Base-by-base conservation (phyloP, 1,284 basidiomycete species). In the Cryptococcus deneoformans region DNA sequence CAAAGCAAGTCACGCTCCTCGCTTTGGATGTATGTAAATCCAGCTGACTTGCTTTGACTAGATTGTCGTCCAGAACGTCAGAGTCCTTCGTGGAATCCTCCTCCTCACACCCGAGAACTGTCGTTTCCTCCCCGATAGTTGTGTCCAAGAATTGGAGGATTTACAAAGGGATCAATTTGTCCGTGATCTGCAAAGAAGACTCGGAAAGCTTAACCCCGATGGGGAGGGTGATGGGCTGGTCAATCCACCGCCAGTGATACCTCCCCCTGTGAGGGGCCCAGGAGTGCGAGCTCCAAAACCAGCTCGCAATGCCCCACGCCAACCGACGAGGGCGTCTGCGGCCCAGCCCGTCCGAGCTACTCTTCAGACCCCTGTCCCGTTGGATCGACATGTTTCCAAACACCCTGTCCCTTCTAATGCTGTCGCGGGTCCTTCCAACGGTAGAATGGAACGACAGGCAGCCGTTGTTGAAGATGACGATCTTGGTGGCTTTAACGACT, bases 61-160 rank as follows among this genome's bases (percentile, higher is more conserved):
- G 75, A 45, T 78, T 14, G 48, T 73, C 2, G 49, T 77, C 38
- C 66, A 70, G 20, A 73, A 72, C 24, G 75, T 48, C 42, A 38
- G 47, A 53, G 54, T 52, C 39, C 43, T 57, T 11, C 46, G 57
- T 8, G 53, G 56, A 16, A 60, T 51, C 69, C 71, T 78, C 9
- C 63, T 77, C 10, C 67, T 78, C 38, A 61, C 64, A 6, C 73
- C 74, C 0, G 61, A 67, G 16, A 76, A 72, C 53, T 66, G 65
- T 11, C 56, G 61, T 14, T 56, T 74, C n/a, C 46, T 76, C 1
- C 10, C n/a, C 10, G 73, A 73, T 8, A 67, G 69, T 8, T 56
- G 54, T 12, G 67, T 76, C 16, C 69, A 71, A 3, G 65, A 67
- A 16, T 62, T 77, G 24, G 72, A 77, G 43, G 61, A 46, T 4